phyloP scores from a whole-genome alignment of 129 eudicot genomes.

The Apium graveolens region DNA sequence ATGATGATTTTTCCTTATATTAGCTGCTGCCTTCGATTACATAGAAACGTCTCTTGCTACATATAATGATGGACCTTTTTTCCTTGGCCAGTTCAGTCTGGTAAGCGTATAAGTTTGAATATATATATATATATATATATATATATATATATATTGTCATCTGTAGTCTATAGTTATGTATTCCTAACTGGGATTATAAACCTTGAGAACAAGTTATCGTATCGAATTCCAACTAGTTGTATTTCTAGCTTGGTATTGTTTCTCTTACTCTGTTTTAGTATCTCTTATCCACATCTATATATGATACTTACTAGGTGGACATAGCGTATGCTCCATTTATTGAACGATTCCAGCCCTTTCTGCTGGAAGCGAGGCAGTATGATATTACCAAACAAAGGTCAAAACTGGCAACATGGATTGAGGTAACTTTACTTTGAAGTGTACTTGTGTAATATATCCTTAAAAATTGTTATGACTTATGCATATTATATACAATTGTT shows the following conservation, averaged over 20 bases:
- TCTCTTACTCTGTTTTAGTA: neutral
- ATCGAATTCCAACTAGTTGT: neutral
- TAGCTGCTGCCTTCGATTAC: conserved; percentile 13
- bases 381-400: conserved; percentile 66
- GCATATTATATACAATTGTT: neutral
- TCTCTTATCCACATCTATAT: neutral
- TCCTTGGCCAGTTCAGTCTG: conserved; percentile 6
- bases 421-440: conserved; percentile 36
- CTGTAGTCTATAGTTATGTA: neutral
- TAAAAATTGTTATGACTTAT: neutral
- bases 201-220: neutral
- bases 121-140: neutral
- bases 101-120: neutral
- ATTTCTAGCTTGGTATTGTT: neutral
- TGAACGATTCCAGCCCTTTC: conserved; percentile 64
- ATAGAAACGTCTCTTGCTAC: conserved; percentile 5
- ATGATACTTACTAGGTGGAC: conserved; percentile 48
- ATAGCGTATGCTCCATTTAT: conserved; percentile 89
- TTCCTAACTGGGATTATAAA: neutral
- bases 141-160: neutral
- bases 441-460: neutral
- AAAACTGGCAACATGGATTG: conserved; percentile 65
- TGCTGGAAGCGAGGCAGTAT: conserved; percentile 53
- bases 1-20: neutral
- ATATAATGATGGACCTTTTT: conserved; percentile 8